Conservation (phyloP, 257 asterid species). For the Nicotiana sylvestris region DNA sequence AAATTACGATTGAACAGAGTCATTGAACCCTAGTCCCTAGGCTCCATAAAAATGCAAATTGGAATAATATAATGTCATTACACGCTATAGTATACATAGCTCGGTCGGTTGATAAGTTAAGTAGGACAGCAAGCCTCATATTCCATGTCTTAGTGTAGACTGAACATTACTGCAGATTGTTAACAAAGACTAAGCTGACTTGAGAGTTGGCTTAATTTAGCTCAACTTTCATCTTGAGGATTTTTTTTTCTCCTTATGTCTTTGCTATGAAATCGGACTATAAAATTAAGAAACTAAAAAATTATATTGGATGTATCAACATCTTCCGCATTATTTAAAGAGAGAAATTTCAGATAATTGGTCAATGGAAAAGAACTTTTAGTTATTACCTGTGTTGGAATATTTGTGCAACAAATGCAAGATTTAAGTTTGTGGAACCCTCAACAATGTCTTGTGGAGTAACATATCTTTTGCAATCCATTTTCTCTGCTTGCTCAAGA, state of each 20-base stretch:
- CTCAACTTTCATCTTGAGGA: too few relatives aligned
- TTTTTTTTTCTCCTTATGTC: too few relatives aligned
- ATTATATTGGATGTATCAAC: not conserved
- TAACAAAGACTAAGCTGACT: too few relatives aligned
- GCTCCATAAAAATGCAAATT: not conserved
- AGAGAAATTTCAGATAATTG: not conserved
- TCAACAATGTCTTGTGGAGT: conserved; percentile 87
- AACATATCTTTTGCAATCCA: conserved; percentile 81
- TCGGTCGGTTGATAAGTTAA: not conserved
- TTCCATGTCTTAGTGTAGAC: not conserved
- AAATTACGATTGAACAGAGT: not conserved
- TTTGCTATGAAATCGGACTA: too few relatives aligned
- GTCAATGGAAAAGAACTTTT: not conserved
- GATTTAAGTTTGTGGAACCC: conserved; percentile 81
- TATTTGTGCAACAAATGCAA: conserved; percentile 96
- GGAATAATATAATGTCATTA: too few relatives aligned
- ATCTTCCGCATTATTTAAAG: not conserved
- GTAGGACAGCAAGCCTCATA: not conserved
- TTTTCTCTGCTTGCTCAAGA: conserved; percentile 86
- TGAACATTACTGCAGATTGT: not conserved
- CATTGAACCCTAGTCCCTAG: too few relatives aligned
- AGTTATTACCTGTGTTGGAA: conserved; percentile 71
- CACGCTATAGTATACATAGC: not conserved
- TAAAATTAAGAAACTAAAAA: too few relatives aligned
- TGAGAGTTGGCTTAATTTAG: too few relatives aligned